Base-by-base conservation (phyloP, 2,329 filamentous ascomycete genomes). In the Cladosporium sp. region DNA sequence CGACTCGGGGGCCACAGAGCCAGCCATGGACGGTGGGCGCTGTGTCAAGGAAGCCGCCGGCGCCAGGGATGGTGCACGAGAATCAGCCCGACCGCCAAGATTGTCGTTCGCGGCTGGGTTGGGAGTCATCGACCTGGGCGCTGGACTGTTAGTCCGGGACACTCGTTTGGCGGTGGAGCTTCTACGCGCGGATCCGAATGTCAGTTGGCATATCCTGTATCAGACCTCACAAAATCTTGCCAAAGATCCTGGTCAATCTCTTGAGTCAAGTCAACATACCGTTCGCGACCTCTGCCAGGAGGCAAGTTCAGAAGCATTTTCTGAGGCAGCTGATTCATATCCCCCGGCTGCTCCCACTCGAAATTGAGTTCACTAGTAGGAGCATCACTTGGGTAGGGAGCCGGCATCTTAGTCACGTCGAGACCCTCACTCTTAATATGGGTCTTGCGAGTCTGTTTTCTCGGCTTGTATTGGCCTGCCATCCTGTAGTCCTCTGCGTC, bases 401-500 rank as follows among this genome's bases (percentile, higher is more conserved):
- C 33, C 7, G 46, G 45, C 41, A 52, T 34, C 11, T 46, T 43
- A 16, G 46, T 40, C 18, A 43, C 46, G 31, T 57, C 53, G 50
- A 57, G 18, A 8, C 59, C 59, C 51, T 65, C 62, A 44, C 51
- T 59, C 60, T 66, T 64, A 62, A 63, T 54, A 56, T 58, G 45
- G 28, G 62, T 40, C 43, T 57, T 52, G 19, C 54, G 56, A 54
- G 48, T 53, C 48, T 58, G 48, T 22, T 55, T 56, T 19, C 61
- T 57, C 13, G 62, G 48, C 38, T 59, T 64, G 52, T 71, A 67
- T 32, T 68, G 65, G 31, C 65, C 59, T 40, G 65, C 66, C 37
- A 67, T 58, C 28, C 67, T 64, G 45, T 64, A 44, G 53, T 72
- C 67, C 31, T 71, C 67, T 13, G 69, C 68, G 57, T 70, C 66